These are phyloP conservation scores for Calocybe gangraenosa DNA, from an alignment of 768 basidiomycete species.

Conservation along the genomic window DNA sequence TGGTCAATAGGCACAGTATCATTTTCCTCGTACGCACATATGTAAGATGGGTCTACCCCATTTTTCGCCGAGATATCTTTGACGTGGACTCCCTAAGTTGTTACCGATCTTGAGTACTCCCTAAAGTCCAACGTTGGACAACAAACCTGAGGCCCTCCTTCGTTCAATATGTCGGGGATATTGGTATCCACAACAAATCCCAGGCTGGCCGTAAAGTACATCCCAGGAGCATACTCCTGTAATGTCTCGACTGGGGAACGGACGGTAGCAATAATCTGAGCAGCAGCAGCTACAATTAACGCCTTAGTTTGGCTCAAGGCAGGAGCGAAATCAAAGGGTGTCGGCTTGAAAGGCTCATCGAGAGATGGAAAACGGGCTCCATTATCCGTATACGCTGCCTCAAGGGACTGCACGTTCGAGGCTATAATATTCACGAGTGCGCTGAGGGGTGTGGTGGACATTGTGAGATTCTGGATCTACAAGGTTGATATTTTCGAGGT, in stretches of 20 bases:
- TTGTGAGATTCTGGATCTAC: too few relatives aligned
- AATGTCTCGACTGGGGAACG: slow-evolving; percentile 16
- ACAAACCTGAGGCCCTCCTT: too few relatives aligned
- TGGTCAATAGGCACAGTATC: background rate
- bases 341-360: slow-evolving; percentile 21
- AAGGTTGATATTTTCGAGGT: too few relatives aligned
- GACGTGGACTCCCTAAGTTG: slow-evolving; percentile 26
- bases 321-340: slow-evolving; percentile 14
- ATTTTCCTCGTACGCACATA: slow-evolving; percentile 21
- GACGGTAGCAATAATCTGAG: slow-evolving; percentile 22
- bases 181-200: slow-evolving; percentile 27
- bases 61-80: slow-evolving; percentile 28
- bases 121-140: too few relatives aligned
- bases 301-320: slow-evolving; percentile 11
- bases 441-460: slow-evolving; percentile 4
- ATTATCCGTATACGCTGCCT: slow-evolving; percentile 18
- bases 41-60: slow-evolving; percentile 23
- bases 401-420: slow-evolving; percentile 18
- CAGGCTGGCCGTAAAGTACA: slow-evolving; percentile 18
- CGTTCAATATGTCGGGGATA: slow-evolving; percentile 30
- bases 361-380: slow-evolving; percentile 21
- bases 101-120: slow-evolving; percentile 12
- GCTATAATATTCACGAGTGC: slow-evolving; percentile 20
- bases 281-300: slow-evolving; percentile 21
- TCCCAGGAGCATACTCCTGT: slow-evolving; percentile 9